phyloP scores from a whole-genome alignment of 805 yeast genomes.

The Starmerella tilneyi region DNA sequence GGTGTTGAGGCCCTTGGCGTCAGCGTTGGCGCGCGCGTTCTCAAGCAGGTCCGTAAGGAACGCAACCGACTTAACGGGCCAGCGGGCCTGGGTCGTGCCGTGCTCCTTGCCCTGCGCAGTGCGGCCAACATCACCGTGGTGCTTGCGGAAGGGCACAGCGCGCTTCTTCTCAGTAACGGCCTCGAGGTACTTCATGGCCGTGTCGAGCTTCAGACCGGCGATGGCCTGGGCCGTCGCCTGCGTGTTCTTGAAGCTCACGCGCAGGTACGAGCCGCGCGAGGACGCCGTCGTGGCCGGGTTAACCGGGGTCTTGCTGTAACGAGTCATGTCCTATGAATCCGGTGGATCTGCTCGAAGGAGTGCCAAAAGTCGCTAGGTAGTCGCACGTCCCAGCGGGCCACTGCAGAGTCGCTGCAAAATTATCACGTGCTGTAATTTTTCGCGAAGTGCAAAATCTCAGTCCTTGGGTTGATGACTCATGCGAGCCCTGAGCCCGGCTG shows the following conservation, averaged over 20 bases:
- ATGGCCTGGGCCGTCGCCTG: conserved; percentile 98
- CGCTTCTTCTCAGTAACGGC: conserved; percentile 97
- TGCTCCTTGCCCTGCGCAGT: conserved; percentile 99
- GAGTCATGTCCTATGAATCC: conserved; percentile 57
- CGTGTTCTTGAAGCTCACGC: conserved; percentile 99
- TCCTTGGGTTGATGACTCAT: background rate
- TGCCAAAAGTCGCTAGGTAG: conserved; percentile 5
- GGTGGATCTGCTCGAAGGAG: conserved; percentile 7
- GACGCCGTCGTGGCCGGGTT: conserved; percentile 99
- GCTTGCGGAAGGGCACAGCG: conserved; percentile 99
- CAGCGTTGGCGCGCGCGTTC: conserved; percentile 99
- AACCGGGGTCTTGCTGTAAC: conserved; percentile 98
- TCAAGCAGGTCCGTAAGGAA: conserved; percentile 86
- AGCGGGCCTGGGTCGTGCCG: conserved; percentile 99
- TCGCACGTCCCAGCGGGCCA: conserved; percentile 5
- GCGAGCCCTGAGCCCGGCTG: conserved; percentile 4
- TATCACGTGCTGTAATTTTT: conserved; percentile 1
- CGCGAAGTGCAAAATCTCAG: background rate
- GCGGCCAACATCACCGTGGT: conserved; percentile 93
- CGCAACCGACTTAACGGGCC: conserved; percentile 98
- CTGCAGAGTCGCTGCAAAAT: background rate
- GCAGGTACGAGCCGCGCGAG: conserved; percentile 98
- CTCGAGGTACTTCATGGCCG: conserved; percentile 89
- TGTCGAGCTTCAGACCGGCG: conserved; percentile 94
- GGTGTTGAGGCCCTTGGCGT: conserved; percentile 95